phyloP scores from a whole-genome alignment of 768 basidiomycete species.

The Boletus huronensis region DNA sequence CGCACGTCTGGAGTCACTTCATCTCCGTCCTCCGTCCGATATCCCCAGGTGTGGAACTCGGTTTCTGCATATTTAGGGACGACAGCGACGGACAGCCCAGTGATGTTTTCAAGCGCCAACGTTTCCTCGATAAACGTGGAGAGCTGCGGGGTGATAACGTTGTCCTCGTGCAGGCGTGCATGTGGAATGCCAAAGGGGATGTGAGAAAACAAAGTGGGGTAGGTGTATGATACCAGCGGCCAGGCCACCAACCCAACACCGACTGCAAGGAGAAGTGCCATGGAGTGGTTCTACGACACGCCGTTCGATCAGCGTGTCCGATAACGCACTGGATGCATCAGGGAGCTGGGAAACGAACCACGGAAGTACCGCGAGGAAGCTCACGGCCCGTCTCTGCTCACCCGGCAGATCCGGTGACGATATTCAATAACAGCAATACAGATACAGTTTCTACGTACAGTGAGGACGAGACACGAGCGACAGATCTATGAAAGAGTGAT shows the following conservation, averaged over 20 bases:
- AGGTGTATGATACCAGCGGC: constrained; percentile 9
- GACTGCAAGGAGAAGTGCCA: constrained; percentile 7
- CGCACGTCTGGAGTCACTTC: constrained; percentile 32
- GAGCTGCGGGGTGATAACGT: constrained; percentile 19
- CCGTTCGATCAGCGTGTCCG: not conserved
- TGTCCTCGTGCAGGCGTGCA: not conserved
- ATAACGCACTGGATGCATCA: not conserved
- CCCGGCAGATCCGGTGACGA: not conserved
- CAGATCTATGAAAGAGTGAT: constrained; percentile 12
- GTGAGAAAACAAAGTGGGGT: constrained; percentile 6
- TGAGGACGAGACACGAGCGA: not conserved
- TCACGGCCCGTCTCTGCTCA: too few relatives aligned
- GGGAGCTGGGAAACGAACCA: not conserved
- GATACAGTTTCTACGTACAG: constrained; percentile 5
- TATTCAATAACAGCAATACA: not conserved
- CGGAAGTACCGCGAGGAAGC: not conserved
- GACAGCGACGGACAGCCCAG: constrained; percentile 32
- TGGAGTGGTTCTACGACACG: not conserved
- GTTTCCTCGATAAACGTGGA: constrained; percentile 17
- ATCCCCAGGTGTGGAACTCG: constrained; percentile 36
- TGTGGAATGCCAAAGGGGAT: not conserved
- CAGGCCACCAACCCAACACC: constrained; percentile 9
- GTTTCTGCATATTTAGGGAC: constrained; percentile 22
- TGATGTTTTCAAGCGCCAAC: constrained; percentile 23
- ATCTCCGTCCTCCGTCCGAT: constrained; percentile 34